Base-by-base conservation (phyloP, 2,329 filamentous ascomycete genomes). In the Sporothrix brunneoviolacea region DNA sequence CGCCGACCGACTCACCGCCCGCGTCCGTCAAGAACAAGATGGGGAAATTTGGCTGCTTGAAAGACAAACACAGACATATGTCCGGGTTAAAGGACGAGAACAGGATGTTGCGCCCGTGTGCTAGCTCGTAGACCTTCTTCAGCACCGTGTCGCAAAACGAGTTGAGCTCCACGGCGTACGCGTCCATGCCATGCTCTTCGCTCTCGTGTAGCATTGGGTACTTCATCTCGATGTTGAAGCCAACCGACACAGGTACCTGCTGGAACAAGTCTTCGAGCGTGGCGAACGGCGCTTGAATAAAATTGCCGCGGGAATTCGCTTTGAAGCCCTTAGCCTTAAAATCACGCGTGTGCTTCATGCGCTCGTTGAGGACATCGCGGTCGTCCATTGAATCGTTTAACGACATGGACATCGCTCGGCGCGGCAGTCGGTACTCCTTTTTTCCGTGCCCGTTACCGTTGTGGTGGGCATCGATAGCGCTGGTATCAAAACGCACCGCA, bases 41-140 rank as follows among this genome's bases (percentile, higher is more conserved):
- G 0, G 93, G 94, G 50, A 96, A 96, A 39, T 87, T 94, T 2
- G 91, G 91, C 70, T 98, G 93, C 72, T 98, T 98, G 76, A 95
- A 95, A 50, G 86, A 93, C 36, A 97, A 74, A 57, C 95, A 82
- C 13, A 98, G 78, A 65, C 93, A 98, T 40, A 98, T 90, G 61
- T 98, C 93, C 0, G 93, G 93, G 68, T 97, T 95, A 72, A 98
- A 98, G 44, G 87, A 93, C 57, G 88, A 95, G 70, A 98, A 97
- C 58, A 98, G 89, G 66, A 98, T 86, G 70, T 95, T 90, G n/a
- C 93, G 80, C 52, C 84, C 80, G 53, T 82, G 80, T 22, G 84
- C 85, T 48, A 91, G 70, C 59, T 95, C 89, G 63, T 97, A 98
- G 5, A 96, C 91, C 67, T 88, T 93, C 39, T 77, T 77, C 8